Evolutionary conservation across 495 filamentous ascomycete genomes (phyloP).

Genomic region (Oidiodendron maius): DNA sequence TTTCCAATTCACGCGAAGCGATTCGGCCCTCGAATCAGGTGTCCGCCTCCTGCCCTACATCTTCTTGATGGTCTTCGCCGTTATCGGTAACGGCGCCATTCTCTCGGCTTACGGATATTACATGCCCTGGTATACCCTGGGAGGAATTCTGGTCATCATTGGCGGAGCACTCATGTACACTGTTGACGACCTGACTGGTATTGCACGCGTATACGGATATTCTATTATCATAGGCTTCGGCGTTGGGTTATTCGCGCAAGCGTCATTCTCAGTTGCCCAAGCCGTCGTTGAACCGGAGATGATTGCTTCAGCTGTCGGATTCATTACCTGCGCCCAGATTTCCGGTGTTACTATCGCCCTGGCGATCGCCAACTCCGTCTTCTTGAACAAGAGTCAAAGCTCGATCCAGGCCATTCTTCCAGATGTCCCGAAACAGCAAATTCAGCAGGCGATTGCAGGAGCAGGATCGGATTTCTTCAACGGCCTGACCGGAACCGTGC

Average conservation of each 20-base stretch:
- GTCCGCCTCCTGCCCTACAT: conserved; percentile 56
- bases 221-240: conserved; percentile 48
- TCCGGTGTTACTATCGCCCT: conserved; percentile 45
- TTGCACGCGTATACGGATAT: conserved; percentile 46
- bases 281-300: conserved; percentile 34
- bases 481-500: conserved; percentile 27
- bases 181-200: conserved; percentile 29
- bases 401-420: conserved; percentile 33
- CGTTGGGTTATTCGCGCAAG: conserved; percentile 43
- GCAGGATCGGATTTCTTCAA: conserved; percentile 34
- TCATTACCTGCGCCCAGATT: conserved; percentile 51
- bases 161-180: conserved; percentile 47
- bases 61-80: conserved; percentile 38
- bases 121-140: conserved; percentile 51
- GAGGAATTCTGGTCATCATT: conserved; percentile 40
- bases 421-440: conserved; percentile 23
- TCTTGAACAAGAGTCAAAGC: conserved; percentile 37
- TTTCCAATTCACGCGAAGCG: conserved; percentile 52
- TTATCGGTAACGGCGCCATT: conserved; percentile 42
- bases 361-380: conserved; percentile 51
- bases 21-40: conserved; percentile 41
- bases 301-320: conserved; percentile 38
- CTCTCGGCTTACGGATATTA: conserved; percentile 48
- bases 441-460: conserved; percentile 44
- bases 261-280: conserved; percentile 48